These are phyloP conservation scores for Huntiella abstrusa DNA, from an alignment of 2,329 filamentous ascomycete species.

Conservation along the genomic window DNA sequence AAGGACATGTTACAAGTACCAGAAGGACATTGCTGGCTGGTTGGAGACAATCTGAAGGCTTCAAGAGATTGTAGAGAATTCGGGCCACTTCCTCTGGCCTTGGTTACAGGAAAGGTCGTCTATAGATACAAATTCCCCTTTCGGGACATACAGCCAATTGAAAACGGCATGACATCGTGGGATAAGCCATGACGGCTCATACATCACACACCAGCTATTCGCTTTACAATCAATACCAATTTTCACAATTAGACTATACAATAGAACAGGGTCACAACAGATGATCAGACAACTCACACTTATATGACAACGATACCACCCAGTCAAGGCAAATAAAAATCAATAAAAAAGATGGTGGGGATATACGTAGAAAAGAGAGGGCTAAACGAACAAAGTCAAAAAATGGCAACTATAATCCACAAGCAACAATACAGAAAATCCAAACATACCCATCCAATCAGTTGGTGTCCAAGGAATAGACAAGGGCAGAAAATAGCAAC, in stretches of 20 bases:
- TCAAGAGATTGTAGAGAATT: slow-evolving; percentile 76
- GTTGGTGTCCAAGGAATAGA: background rate
- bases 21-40: slow-evolving; percentile 76
- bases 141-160: slow-evolving; percentile 24
- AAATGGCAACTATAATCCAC: background rate
- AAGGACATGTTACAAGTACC: slow-evolving; percentile 46
- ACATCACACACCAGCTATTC: too few relatives aligned
- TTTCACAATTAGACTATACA: background rate
- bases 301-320: background rate
- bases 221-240: too few relatives aligned
- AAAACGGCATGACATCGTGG: slow-evolving; percentile 19
- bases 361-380: slow-evolving; percentile 1
- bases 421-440: slow-evolving; percentile 1
- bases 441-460: slow-evolving; percentile 1
- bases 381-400: background rate
- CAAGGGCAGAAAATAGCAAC: background rate
- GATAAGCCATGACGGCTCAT: slow-evolving; percentile 12
- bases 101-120: slow-evolving; percentile 69
- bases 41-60: slow-evolving; percentile 69
- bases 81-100: slow-evolving; percentile 67
- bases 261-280: background rate
- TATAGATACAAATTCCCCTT: slow-evolving; percentile 36
- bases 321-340: background rate
- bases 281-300: background rate
- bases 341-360: background rate